Evolutionary conservation across 371 early-diverging fungal genomes (phyloP).

Genomic region (Thermomucor indicae-seudaticae): DNA sequence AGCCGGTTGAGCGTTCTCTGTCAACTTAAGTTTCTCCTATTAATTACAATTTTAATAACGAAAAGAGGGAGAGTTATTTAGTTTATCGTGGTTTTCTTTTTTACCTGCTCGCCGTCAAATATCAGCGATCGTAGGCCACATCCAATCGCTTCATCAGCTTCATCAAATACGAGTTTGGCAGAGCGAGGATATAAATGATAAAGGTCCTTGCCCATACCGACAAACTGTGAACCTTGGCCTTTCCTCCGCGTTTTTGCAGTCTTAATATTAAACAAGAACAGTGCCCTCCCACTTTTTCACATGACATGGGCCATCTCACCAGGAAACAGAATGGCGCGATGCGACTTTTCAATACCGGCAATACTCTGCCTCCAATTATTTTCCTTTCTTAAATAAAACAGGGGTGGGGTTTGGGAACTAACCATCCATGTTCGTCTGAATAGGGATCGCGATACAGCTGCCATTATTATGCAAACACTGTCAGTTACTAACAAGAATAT

Average conservation of each 20-base stretch:
- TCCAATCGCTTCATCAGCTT: constrained; percentile 82
- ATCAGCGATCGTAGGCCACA: constrained; percentile 67
- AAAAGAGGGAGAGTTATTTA: neutral
- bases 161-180: constrained; percentile 82
- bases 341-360: constrained; percentile 50
- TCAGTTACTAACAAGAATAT: no score
- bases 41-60: neutral
- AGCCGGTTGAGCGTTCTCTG: constrained; percentile 94
- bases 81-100: neutral
- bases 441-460: neutral
- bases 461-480: no score
- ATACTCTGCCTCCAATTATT: constrained; percentile 25
- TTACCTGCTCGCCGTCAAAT: constrained; percentile 80
- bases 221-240: constrained; percentile 86
- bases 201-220: constrained; percentile 95
- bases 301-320: constrained; percentile 15
- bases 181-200: constrained; percentile 64
- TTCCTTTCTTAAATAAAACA: neutral
- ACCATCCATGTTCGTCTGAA: constrained; percentile 12
- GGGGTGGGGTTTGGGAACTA: neutral
- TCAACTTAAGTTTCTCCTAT: constrained; percentile 68
- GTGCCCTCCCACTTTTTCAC: neutral
- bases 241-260: neutral
- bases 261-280: no score
- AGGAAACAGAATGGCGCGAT: constrained; percentile 51